Base-by-base conservation (phyloP, 768 basidiomycete species). In the Tephrocybe sp. region DNA sequence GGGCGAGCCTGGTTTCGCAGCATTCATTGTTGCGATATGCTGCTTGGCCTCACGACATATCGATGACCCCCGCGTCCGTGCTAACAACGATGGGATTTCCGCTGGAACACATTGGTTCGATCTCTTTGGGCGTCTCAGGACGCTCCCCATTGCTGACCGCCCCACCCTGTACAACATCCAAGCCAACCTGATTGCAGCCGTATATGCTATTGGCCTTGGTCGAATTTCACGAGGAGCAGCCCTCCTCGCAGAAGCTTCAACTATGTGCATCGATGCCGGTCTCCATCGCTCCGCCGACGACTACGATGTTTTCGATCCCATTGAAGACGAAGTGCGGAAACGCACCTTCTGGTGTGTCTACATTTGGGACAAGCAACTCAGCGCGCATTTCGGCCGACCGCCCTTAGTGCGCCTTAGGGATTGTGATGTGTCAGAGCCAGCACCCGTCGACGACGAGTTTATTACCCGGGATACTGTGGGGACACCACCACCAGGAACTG, bases 331-430 rank as follows among this genome's bases (percentile, higher is more conserved):
- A 65, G 84, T 93, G 23, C 81, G 94, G 51, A 96, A 95, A 68
- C 84, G 93, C 59, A 96, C 94, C 0, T 97, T 97, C 67, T 97
- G 93, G 92, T 91, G 91, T 52, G 91, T 95, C 22, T 97, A 96
- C 69, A 79, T 91, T 44, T 96, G 94, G 94, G 94, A 97, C 69
- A 96, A 97, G 69, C 93, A 95, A 62, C 82, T 93, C 6, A 75
- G 83, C 10, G 87, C 89, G 51, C 87, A 92, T 67, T 95, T 96
- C 65, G 93, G 94, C 20, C 76, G 93, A 20, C 93, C 93, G 30
- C 84, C 92, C 2, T 80, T 94, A 75, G 77, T 97, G 58, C 80
- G 92, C 40, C 69, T 95, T 54, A 78, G 90, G 55, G 93, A 96
- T 64, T 94, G 92, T 68, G 93, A 97, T 62, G 87, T 94, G n/a